These are phyloP conservation scores for Penicillium silybi DNA, from an alignment of 495 filamentous ascomycete species.

Conservation along the genomic window DNA sequence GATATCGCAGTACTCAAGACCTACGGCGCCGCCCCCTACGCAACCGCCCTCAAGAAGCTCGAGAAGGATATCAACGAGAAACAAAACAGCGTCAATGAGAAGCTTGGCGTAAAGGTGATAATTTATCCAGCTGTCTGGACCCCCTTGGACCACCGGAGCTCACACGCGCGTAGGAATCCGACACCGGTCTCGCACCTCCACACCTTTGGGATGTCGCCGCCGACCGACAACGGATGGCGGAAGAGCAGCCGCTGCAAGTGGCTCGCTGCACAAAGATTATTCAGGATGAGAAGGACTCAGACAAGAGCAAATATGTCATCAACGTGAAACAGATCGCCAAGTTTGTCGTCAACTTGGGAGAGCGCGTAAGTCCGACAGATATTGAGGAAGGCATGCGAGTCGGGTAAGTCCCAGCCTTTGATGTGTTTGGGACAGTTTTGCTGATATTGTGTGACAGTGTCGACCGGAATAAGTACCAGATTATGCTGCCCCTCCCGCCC, in stretches of 20 bases:
- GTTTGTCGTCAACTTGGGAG: conserved; percentile 97
- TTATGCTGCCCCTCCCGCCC: conserved; percentile 91
- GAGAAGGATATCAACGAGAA: conserved; percentile 98
- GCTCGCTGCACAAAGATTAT: conserved; percentile 99
- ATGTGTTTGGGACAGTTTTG: background rate
- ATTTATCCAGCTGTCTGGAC: conserved; percentile 6
- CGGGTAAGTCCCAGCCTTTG: conserved; percentile 50
- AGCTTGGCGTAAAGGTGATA: conserved; percentile 75
- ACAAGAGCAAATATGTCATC: conserved; percentile 99
- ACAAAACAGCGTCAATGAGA: conserved; percentile 94
- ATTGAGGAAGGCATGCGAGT: conserved; percentile 99
- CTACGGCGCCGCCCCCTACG: conserved; percentile 96
- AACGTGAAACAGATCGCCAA: conserved; percentile 99
- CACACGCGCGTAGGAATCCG: conserved; percentile 71
- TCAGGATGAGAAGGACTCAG: conserved; percentile 88
- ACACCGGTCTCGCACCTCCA: conserved; percentile 94
- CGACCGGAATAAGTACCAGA: conserved; percentile 98
- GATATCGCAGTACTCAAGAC: conserved; percentile 99
- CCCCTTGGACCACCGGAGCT: conserved; percentile 11
- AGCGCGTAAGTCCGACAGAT: conserved; percentile 95
- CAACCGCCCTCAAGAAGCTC: conserved; percentile 84
- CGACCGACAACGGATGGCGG: conserved; percentile 94
- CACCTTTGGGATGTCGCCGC: conserved; percentile 99
- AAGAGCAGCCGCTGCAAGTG: conserved; percentile 97
- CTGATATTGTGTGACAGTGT: conserved; percentile 53